Conservation (phyloP, 805 yeast genomes). For the Yamadazyma sp. region DNA sequence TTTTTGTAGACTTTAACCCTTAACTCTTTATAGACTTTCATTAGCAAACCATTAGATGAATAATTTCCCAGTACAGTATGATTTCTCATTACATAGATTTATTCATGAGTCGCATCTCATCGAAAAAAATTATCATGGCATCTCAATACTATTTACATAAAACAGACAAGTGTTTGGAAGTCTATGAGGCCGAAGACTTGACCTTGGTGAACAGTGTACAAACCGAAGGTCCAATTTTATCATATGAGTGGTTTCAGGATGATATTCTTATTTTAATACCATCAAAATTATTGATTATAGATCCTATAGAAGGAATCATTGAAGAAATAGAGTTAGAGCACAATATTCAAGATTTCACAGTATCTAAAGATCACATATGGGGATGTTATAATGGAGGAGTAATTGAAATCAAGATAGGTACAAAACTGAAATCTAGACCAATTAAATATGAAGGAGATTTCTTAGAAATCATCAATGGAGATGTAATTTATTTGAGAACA, state of each 20-base stretch:
- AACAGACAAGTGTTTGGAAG: slow-evolving; percentile 6
- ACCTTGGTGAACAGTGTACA: slow-evolving; percentile 10
- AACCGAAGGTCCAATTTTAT: background rate
- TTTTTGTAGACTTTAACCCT: too few species aligned
- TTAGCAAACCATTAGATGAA: too few species aligned
- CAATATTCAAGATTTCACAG: slow-evolving; percentile 7
- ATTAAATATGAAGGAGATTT: slow-evolving; percentile 2
- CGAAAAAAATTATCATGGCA: slow-evolving; percentile 7
- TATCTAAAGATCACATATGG: slow-evolving; percentile 8
- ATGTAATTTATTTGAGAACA: slow-evolving; percentile 6
- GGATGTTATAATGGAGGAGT: slow-evolving; percentile 14
- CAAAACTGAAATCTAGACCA: slow-evolving; percentile 3
- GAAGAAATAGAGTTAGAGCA: slow-evolving; percentile 3
- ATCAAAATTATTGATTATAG: slow-evolving; percentile 2
- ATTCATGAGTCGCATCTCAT: slow-evolving; percentile 8
- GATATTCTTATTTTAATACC: slow-evolving; percentile 2
- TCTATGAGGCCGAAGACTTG: slow-evolving; percentile 13
- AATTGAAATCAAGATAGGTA: slow-evolving; percentile 6
- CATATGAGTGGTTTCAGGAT: slow-evolving; percentile 1
- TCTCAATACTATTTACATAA: slow-evolving; percentile 8
- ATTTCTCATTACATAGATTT: too few species aligned
- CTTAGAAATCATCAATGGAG: slow-evolving; percentile 5
- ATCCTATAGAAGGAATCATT: slow-evolving; percentile 5
- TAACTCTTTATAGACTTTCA: too few species aligned
- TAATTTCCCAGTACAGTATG: too few species aligned